Base-by-base conservation (phyloP, 495 filamentous ascomycete genomes). In the Neohortaea acidophila region DNA sequence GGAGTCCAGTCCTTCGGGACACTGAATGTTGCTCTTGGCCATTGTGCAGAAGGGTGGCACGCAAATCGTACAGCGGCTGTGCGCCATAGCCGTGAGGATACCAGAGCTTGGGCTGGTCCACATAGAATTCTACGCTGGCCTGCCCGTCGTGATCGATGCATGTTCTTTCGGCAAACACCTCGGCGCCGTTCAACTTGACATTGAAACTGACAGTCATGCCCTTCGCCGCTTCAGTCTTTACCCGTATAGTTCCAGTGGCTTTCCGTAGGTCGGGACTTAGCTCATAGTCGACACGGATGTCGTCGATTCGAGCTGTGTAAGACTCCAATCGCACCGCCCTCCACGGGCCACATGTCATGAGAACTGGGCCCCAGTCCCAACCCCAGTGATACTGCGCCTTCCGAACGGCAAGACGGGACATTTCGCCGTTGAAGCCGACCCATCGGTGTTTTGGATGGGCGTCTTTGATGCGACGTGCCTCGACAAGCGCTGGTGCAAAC, bases 371-470 rank as follows among this genome's bases (percentile, higher is more conserved):
- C 58, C 58, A 57, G 29, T 60, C 57, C 55, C 57, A 60, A 18
- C 57, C 55, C 47, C 46, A 59, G 36, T 60, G 57, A 30, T 56
- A 60, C 38, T 60, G 55, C 12, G 55, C 55, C 32, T 60, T 60
- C 19, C 57, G 37, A 2, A 52, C 55, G 1, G 53, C 53, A 29
- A 60, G 40, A 10, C 57, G 43, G n/a, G 53, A 43, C 51, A 55
- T 54, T 32, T 60, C 57, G 20, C 55, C 57, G 38, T 60, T 60
- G 50, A 54, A 58, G 12, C 57, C 52, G 11, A 54, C 45, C 57
- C 55, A 60, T 12, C 41, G 50, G 32, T 60, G 57, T 44, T 60
- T 55, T 12, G 57, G 53, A 48, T 60, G 53, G 2, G 49, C 51
- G 6, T 54, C 48, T 37, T 54, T 50, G 33, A 58, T 55, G 41